Conservation (phyloP, 768 basidiomycete genomes). For the Chlorophyllum brunneum region DNA sequence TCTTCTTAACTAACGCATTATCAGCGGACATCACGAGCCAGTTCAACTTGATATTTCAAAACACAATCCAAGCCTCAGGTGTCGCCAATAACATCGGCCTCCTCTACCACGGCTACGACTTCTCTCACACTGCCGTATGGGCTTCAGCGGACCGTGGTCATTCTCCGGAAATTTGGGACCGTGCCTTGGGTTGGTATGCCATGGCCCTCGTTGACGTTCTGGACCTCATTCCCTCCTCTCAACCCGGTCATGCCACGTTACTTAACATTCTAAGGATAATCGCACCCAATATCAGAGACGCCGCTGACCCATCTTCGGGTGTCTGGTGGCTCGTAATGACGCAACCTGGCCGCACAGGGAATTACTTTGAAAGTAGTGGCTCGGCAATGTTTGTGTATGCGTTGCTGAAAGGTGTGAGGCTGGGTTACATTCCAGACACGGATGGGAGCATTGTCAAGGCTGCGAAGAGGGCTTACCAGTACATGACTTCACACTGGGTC, state of each 20-base stretch:
- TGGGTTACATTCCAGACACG: conserved; percentile 33
- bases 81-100: conserved; percentile 37
- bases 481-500: conserved; percentile 37
- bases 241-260: conserved; percentile 26
- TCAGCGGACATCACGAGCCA: conserved; percentile 38
- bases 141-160: conserved; percentile 42
- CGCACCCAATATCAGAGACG: conserved; percentile 31
- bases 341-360: conserved; percentile 37
- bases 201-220: conserved; percentile 47
- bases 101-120: conserved; percentile 48
- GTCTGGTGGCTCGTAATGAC: conserved; percentile 50
- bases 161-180: conserved; percentile 45
- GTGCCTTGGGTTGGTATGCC: conserved; percentile 43
- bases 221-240: conserved; percentile 31
- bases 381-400: conserved; percentile 44
- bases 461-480: conserved; percentile 37
- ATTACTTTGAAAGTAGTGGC: conserved; percentile 49
- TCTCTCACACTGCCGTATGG: conserved; percentile 38
- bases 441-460: conserved; percentile 35
- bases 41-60: conserved; percentile 39
- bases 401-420: conserved; percentile 38
- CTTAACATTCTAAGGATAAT: conserved; percentile 30
- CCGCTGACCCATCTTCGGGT: conserved; percentile 34
- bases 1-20: neutral
- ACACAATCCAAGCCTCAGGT: conserved; percentile 34